These are phyloP conservation scores for Saturnispora kantuleensis DNA, from an alignment of 805 yeast genomes.

Conservation along the genomic window DNA sequence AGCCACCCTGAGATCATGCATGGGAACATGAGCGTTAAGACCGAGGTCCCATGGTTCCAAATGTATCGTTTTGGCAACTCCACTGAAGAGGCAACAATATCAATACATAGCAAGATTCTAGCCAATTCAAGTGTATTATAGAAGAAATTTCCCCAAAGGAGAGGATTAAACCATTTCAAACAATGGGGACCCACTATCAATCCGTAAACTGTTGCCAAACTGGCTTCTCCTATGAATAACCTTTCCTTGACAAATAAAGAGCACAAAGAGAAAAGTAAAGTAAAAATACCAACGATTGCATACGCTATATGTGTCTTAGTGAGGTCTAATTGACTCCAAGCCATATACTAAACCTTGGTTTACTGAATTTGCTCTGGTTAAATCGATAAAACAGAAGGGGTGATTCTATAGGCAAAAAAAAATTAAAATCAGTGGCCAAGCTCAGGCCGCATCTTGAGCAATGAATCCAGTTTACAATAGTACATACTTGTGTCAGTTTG, in stretches of 20 bases:
- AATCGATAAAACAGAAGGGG: background rate
- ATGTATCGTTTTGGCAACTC: constrained; percentile 59
- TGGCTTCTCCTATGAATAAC: constrained; percentile 54
- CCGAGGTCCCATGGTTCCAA: constrained; percentile 43
- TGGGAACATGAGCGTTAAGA: constrained; percentile 47
- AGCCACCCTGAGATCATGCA: constrained; percentile 66
- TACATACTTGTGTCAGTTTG: too few species aligned
- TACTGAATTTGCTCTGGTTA: background rate
- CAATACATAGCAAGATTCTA: constrained; percentile 55
- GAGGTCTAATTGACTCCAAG: constrained; percentile 24
- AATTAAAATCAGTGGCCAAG: too few species aligned
- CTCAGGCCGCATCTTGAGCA: too few species aligned
- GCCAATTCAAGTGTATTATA: constrained; percentile 46
- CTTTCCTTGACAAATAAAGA: constrained; percentile 48
- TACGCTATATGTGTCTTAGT: constrained; percentile 29
- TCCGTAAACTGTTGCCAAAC: constrained; percentile 53
- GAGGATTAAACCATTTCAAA: constrained; percentile 46
- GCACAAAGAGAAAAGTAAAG: constrained; percentile 43
- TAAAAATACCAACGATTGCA: constrained; percentile 54
- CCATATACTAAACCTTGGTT: constrained; percentile 11
- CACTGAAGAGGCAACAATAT: constrained; percentile 59
- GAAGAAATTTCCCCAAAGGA: constrained; percentile 42
- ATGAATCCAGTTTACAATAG: too few species aligned
- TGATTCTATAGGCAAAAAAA: background rate
- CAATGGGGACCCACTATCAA: constrained; percentile 49